phyloP scores from a whole-genome alignment of 352 stramenopile species.

The Phytopythium oedochilum region DNA sequence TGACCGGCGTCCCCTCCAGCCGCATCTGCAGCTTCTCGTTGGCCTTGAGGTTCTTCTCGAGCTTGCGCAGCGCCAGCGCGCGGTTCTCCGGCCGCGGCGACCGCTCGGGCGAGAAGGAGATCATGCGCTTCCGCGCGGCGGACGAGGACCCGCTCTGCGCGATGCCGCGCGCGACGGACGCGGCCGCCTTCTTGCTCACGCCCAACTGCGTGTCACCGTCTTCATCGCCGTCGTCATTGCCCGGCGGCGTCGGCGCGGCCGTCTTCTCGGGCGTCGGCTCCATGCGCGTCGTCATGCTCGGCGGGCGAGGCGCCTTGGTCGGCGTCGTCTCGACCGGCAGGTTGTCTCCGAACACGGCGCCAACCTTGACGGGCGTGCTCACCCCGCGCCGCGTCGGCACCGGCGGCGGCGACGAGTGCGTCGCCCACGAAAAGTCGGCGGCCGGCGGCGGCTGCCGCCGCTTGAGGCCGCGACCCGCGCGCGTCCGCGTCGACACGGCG shows the following conservation, averaged over 20 bases:
- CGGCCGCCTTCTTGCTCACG: conserved; percentile 19
- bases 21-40: conserved; percentile 65
- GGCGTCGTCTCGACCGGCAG: conserved; percentile 8
- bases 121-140: conserved; percentile 72
- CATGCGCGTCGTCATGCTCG: conserved; percentile 14
- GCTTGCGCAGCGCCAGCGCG: conserved; percentile 43
- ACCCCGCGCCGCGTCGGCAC: conserved; percentile 8
- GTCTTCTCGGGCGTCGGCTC: conserved; percentile 49
- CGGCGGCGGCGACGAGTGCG: background rate
- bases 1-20: conserved; percentile 43
- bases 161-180: conserved; percentile 36
- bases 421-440: background rate
- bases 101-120: conserved; percentile 73
- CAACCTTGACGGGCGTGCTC: conserved; percentile 3
- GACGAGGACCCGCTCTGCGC: conserved; percentile 68
- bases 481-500: background rate
- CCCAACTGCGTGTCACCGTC: conserved; percentile 10
- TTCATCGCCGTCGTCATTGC: conserved; percentile 17
- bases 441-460: background rate
- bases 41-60: conserved; percentile 69
- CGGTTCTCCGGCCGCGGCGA: conserved; percentile 45
- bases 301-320: conserved; percentile 9
- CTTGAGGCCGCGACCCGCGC: background rate
- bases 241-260: conserved; percentile 17
- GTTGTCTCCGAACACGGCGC: conserved; percentile 3